Percentiles rank a stretch among this genome's conserved stretches.
These are phyloP conservation scores for Puccinia brachypodii DNA, from an alignment of 1,284 basidiomycete genomes.

Conservation along the genomic window DNA sequence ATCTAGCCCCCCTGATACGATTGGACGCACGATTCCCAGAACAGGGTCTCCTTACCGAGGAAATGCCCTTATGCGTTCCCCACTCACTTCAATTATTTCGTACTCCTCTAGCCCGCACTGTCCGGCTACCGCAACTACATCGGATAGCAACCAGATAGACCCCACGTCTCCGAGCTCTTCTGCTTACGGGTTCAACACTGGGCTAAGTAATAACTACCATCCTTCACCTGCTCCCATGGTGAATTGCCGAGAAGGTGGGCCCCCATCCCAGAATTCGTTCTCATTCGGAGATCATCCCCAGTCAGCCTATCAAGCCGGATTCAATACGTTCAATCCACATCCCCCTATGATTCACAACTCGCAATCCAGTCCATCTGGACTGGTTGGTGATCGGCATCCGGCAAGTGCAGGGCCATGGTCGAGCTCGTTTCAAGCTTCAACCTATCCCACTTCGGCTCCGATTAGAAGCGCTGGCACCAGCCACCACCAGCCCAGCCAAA, in stretches of 20 bases:
- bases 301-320: slow-evolving; percentile 17
- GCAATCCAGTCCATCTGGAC: neutral
- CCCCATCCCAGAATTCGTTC: slow-evolving; percentile 17
- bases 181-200: slow-evolving; percentile 1
- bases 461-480: neutral
- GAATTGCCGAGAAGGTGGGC: neutral
- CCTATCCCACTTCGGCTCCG: neutral
- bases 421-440: neutral
- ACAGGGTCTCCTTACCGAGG: slow-evolving; percentile 30
- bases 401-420: slow-evolving; percentile 40
- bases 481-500: slow-evolving; percentile 37
- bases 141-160: slow-evolving; percentile 2
- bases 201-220: neutral
- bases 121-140: neutral
- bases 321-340: slow-evolving; percentile 17
- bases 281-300: slow-evolving; percentile 9
- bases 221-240: neutral
- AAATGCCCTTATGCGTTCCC: slow-evolving; percentile 13
- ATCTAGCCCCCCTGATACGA: slow-evolving; percentile 4
- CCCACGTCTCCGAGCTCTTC: slow-evolving; percentile 20
- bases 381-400: neutral
- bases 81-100: slow-evolving; percentile 4
- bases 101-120: slow-evolving; percentile 16
- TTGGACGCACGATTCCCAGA: slow-evolving; percentile 23
- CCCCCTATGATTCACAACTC: slow-evolving; percentile 3